These are phyloP conservation scores for Diplocarpon mali DNA, from an alignment of 2,329 filamentous ascomycete species.

Conservation along the genomic window DNA sequence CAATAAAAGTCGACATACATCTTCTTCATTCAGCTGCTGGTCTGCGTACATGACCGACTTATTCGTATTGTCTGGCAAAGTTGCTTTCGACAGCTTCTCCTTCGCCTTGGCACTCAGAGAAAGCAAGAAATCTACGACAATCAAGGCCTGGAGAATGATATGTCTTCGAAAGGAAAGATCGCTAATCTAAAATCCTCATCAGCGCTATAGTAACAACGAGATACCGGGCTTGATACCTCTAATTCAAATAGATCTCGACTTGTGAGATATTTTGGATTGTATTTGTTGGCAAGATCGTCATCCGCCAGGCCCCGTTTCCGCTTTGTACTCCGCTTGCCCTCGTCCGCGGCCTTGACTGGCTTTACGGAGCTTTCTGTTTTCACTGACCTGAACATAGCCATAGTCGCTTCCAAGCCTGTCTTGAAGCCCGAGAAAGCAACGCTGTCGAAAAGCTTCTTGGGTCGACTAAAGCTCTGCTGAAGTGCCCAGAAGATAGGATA, in stretches of 20 bases:
- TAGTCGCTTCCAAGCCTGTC: slow-evolving; percentile 47
- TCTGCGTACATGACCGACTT: slow-evolving; percentile 76
- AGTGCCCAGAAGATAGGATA: slow-evolving; percentile 93
- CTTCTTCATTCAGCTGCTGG: slow-evolving; percentile 68
- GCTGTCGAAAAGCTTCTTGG: slow-evolving; percentile 67
- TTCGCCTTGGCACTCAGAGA: slow-evolving; percentile 77
- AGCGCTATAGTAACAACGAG: slow-evolving; percentile 12
- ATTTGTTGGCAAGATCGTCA: slow-evolving; percentile 57
- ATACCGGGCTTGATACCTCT: slow-evolving; percentile 47
- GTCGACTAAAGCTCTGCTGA: slow-evolving; percentile 85
- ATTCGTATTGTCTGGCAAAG: slow-evolving; percentile 45
- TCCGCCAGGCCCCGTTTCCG: slow-evolving; percentile 54
- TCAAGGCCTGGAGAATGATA: slow-evolving; percentile 88
- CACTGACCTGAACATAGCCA: slow-evolving; percentile 66
- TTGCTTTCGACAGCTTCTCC: slow-evolving; percentile 59
- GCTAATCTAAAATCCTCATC: slow-evolving; percentile 51
- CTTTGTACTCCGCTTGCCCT: slow-evolving; percentile 54
- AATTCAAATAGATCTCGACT: slow-evolving; percentile 92
- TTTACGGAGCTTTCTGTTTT: slow-evolving; percentile 36
- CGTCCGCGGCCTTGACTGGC: slow-evolving; percentile 45
- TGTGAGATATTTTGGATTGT: slow-evolving; percentile 98
- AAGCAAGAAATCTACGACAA: slow-evolving; percentile 90
- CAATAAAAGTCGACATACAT: slow-evolving; percentile 45
- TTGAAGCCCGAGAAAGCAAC: slow-evolving; percentile 57
- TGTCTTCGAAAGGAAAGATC: slow-evolving; percentile 91